Percentiles rank a stretch among this genome's conserved stretches.
Evolutionary conservation across 208 protist genomes (phyloP).

Genomic region (Angomonas deanei): DNA sequence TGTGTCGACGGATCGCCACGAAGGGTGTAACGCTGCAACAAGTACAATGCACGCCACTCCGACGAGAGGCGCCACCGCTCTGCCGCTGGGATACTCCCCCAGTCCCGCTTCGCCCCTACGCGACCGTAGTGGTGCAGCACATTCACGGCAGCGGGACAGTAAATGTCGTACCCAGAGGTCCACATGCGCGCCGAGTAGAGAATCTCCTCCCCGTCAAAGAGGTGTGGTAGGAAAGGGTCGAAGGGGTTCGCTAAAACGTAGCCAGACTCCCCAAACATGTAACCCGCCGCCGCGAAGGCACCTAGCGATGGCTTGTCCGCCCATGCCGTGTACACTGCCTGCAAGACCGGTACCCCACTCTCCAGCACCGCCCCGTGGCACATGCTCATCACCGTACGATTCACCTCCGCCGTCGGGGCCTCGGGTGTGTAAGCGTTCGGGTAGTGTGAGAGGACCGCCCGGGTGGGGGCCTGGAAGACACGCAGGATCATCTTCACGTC

Average conservation of each 20-base stretch:
- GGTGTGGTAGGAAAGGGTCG: constrained; percentile 88
- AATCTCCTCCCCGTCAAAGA: constrained; percentile 93
- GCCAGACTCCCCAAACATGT: constrained; percentile 70
- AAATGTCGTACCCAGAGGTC: constrained; percentile 87
- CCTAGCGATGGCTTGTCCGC: constrained; percentile 25
- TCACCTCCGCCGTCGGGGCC: constrained; percentile 32
- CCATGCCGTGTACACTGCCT: constrained; percentile 28
- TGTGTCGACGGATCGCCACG: constrained; percentile 24
- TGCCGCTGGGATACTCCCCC: constrained; percentile 14
- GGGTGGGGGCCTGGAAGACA: constrained; percentile 54
- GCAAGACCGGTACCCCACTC: constrained; percentile 67
- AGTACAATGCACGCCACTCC: constrained; percentile 40
- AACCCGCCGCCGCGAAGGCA: constrained; percentile 65
- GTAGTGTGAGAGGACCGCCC: constrained; percentile 74
- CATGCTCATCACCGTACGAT: constrained; percentile 59
- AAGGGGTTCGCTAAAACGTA: constrained; percentile 83
- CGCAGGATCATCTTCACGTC: constrained; percentile 68
- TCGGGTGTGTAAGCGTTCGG: constrained; percentile 66
- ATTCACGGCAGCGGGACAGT: constrained; percentile 56
- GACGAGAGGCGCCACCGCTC: constrained; percentile 7
- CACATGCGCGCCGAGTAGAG: constrained; percentile 80
- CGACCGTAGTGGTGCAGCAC: constrained; percentile 82
- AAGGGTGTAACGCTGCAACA: constrained; percentile 37
- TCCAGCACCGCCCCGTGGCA: constrained; percentile 50
- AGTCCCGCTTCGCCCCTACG: constrained; percentile 43